Conservation (phyloP, 2,329 filamentous ascomycete genomes). For the Sphaerulina vaccinii region DNA sequence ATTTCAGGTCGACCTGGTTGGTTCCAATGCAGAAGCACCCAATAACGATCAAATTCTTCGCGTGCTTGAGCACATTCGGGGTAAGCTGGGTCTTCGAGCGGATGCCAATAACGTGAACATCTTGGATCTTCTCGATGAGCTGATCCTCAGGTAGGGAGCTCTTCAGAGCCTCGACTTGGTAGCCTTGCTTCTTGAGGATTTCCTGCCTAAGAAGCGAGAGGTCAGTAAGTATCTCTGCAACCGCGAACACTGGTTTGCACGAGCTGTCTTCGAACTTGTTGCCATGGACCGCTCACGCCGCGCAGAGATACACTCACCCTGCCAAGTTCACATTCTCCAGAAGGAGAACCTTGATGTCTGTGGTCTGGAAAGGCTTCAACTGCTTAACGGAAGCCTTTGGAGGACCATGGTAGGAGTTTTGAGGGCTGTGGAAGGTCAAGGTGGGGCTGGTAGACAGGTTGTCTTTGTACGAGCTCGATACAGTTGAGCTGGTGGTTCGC, state of each 20-base stretch:
- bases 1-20: constrained; percentile 87
- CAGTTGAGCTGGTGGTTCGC: constrained; percentile 28
- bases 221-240: no score
- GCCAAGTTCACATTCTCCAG: constrained; percentile 95
- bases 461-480: constrained; percentile 39
- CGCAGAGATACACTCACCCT: no score
- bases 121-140: constrained; percentile 95
- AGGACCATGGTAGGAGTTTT: constrained; percentile 50
- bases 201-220: no score
- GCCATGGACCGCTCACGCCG: no score
- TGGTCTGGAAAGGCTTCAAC: constrained; percentile 90
- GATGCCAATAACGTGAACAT: constrained; percentile 96
- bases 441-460: constrained; percentile 74
- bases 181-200: constrained; percentile 80
- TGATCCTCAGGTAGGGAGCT: constrained; percentile 86
- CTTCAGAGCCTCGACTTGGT: constrained; percentile 92
- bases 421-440: constrained; percentile 71
- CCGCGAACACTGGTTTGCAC: no score
- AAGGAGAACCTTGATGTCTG: constrained; percentile 93
- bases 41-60: constrained; percentile 91
- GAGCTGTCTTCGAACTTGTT: no score
- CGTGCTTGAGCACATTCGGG: constrained; percentile 77
- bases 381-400: constrained; percentile 61
- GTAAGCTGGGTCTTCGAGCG: constrained; percentile 96
- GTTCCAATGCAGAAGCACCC: constrained; percentile 99